Conservation (phyloP, 148 eudicot genomes). For the Rhododendron simsii region DNA sequence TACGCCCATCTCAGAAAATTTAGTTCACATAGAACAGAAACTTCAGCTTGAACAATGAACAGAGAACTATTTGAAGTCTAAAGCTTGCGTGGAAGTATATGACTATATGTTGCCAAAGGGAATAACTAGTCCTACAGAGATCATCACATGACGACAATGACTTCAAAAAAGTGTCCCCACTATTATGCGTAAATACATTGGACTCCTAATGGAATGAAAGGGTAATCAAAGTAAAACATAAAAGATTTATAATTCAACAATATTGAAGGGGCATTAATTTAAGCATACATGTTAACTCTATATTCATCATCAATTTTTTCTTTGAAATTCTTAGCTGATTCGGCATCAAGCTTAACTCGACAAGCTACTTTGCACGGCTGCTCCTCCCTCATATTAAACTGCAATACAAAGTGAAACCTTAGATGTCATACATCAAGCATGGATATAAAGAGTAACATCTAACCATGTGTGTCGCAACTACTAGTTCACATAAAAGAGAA, state of each 20-base stretch:
- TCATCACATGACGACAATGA: neutral
- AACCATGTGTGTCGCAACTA: neutral
- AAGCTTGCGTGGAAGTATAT: neutral
- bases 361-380: conserved; percentile 44
- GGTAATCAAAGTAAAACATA: neutral
- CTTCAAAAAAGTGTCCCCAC: neutral
- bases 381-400: conserved; percentile 44
- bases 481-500: neutral
- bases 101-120: neutral
- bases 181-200: neutral
- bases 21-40: neutral
- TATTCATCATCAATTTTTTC: conserved; percentile 45
- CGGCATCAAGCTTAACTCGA: conserved; percentile 29
- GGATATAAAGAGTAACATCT: neutral
- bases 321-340: conserved; percentile 36
- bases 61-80: neutral
- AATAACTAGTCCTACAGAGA: conserved; percentile 1
- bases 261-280: neutral
- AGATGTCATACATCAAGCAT: neutral
- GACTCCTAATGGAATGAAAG: neutral
- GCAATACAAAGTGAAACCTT: neutral
- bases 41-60: neutral
- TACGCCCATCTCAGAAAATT: conserved; percentile 10
- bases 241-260: neutral
- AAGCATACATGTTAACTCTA: conserved; percentile 38